Percentiles rank a stretch among this genome's conserved stretches.
These are phyloP conservation scores for Cladosporium sp. DNA, from an alignment of 2,329 filamentous ascomycete genomes.

Conservation along the genomic window DNA sequence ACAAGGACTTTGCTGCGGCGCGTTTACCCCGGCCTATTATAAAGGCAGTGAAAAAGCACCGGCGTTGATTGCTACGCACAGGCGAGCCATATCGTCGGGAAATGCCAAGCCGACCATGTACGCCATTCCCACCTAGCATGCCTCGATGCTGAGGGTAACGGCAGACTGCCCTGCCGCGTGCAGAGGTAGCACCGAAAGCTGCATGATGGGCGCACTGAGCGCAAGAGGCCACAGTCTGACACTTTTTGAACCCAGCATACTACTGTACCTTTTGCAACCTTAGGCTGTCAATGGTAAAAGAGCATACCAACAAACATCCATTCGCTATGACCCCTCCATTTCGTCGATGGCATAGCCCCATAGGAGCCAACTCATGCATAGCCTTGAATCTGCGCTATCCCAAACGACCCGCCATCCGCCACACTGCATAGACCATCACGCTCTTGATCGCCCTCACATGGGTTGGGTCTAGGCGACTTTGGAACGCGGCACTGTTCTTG, in stretches of 20 bases:
- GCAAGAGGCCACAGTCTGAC: background rate
- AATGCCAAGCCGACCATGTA: background rate
- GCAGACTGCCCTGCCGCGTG: constrained; percentile 2
- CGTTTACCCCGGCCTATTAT: constrained; percentile 10
- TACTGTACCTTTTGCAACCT: background rate
- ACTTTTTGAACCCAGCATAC: background rate
- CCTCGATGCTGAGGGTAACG: constrained; percentile 6
- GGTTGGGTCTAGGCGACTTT: constrained; percentile 10
- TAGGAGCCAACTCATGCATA: constrained; percentile 7
- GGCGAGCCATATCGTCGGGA: constrained; percentile 1
- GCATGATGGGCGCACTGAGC: background rate
- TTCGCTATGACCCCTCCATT: background rate
- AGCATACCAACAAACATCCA: too few species aligned
- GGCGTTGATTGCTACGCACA: constrained; percentile 3
- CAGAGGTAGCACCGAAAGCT: constrained; percentile 2
- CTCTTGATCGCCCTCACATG: constrained; percentile 10
- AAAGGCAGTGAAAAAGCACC: constrained; percentile 6
- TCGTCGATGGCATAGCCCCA: constrained; percentile 6
- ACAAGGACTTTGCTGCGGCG: constrained; percentile 7
- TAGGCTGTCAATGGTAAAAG: background rate
- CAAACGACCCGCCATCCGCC: constrained; percentile 11
- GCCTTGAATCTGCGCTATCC: constrained; percentile 10
- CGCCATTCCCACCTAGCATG: background rate
- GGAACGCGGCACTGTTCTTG: constrained; percentile 8
- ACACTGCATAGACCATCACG: constrained; percentile 6